Conservation (phyloP, 352 stramenopile species). For the Phytophthora macrochlamydospora region DNA sequence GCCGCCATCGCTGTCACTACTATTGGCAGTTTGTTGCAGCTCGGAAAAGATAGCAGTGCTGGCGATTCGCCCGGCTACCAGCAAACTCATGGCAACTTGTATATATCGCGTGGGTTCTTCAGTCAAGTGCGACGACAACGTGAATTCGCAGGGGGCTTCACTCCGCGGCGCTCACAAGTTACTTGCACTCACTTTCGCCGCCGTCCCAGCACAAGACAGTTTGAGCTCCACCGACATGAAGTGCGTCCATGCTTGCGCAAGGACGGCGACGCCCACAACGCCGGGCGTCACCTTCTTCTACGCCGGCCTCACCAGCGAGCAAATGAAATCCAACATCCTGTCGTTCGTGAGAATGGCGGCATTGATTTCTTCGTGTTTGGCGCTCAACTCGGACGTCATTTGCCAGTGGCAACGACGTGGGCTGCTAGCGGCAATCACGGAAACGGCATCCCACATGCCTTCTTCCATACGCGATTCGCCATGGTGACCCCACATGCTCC, state of each 20-base stretch:
- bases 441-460: constrained; percentile 65
- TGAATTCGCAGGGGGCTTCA: neutral
- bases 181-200: constrained; percentile 24
- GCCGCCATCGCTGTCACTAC: too few relatives aligned
- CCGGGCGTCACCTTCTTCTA: constrained; percentile 82
- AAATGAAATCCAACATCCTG: constrained; percentile 86
- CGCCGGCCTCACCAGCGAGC: constrained; percentile 65
- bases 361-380: constrained; percentile 81
- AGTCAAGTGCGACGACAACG: neutral
- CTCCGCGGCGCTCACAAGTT: too few relatives aligned
- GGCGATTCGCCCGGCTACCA: neutral
- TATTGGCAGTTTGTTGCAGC: too few relatives aligned
- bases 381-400: constrained; percentile 69
- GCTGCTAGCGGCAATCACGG: constrained; percentile 54
- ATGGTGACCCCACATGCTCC: constrained; percentile 77
- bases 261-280: constrained; percentile 46
- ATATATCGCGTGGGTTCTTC: neutral
- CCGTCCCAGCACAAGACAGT: constrained; percentile 31
- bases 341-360: constrained; percentile 77
- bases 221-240: constrained; percentile 22
- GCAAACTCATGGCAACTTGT: neutral
- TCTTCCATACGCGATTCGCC: constrained; percentile 88
- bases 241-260: too few relatives aligned
- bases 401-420: constrained; percentile 72
- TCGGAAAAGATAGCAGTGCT: neutral